Percentiles rank a stretch among this genome's conserved stretches.
Conservation (phyloP, 2,329 filamentous ascomycete species). For the Rugonectria rugulosa region DNA sequence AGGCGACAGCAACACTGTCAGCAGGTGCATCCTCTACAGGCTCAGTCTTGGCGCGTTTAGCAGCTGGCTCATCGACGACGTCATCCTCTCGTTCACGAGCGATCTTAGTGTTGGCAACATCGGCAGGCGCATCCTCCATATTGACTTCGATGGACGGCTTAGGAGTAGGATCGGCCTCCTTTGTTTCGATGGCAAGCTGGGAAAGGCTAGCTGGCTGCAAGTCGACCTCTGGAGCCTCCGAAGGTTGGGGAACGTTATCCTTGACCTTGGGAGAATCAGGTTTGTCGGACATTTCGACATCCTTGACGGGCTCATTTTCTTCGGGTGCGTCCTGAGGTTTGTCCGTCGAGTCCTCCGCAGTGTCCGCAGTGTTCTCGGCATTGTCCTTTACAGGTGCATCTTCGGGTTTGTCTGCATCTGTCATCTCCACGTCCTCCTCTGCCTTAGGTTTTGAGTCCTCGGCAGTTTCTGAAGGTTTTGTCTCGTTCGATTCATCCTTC, state of each 20-base stretch:
- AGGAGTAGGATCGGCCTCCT: constrained; percentile 40
- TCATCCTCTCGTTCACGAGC: constrained; percentile 83
- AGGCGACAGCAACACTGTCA: constrained; percentile 15
- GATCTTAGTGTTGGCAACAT: constrained; percentile 61
- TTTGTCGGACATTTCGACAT: constrained; percentile 33
- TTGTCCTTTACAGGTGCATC: constrained; percentile 1
- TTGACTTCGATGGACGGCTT: constrained; percentile 51
- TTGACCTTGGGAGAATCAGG: constrained; percentile 22
- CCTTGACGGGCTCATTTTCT: constrained; percentile 31
- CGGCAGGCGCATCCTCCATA: constrained; percentile 58
- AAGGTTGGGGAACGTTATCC: constrained; percentile 20
- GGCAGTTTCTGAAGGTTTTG: constrained; percentile 24
- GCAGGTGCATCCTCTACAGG: constrained; percentile 52
- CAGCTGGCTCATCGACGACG: constrained; percentile 66
- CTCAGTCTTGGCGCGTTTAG: constrained; percentile 84
- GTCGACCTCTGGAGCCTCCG: constrained; percentile 46
- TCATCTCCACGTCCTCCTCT: constrained; percentile 38
- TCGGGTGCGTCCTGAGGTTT: constrained; percentile 7
- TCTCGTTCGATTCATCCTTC: constrained; percentile 23
- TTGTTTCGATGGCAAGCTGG: constrained; percentile 48
- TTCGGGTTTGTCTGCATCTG: constrained; percentile 23
- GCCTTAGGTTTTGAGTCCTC: constrained; percentile 8
- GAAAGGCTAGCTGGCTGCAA: constrained; percentile 48
- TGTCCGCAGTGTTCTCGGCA: constrained; percentile 35
- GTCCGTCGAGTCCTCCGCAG: constrained; percentile 18